Conservation (phyloP, 2,329 filamentous ascomycete species). For the Penicillium palitans region DNA sequence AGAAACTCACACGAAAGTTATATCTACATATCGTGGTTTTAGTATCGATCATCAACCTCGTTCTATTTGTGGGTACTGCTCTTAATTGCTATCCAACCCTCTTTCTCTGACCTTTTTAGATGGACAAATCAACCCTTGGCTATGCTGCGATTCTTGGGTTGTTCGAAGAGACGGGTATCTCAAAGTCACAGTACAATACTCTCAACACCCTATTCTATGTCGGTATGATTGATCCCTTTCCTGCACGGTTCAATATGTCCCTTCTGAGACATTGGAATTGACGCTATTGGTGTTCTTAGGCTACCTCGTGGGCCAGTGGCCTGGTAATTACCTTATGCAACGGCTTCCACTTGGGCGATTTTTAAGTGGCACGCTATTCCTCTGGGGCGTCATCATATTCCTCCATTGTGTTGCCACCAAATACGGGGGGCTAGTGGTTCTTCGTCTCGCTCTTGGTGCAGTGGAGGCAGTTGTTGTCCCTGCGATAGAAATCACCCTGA, state of each 20-base stretch:
- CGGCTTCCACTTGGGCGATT: neutral
- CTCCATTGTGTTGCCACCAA: neutral
- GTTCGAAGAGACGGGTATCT: neutral
- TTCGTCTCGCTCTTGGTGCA: neutral
- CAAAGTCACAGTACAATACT: neutral
- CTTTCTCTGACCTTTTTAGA: neutral
- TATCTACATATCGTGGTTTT: neutral
- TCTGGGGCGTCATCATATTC: neutral
- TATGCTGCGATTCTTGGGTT: neutral
- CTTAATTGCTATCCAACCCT: neutral
- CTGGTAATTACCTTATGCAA: neutral
- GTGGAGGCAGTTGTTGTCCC: neutral
- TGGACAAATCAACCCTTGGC: neutral
- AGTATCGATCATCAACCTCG: neutral
- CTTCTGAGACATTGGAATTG: neutral
- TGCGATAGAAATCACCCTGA: neutral
- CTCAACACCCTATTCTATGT: neutral
- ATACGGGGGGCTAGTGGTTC: neutral
- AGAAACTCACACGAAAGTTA: neutral
- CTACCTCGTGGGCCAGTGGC: neutral
- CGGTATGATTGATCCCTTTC: neutral
- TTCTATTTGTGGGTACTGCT: neutral
- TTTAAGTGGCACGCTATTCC: neutral
- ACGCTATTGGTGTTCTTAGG: neutral
- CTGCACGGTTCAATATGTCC: neutral